Percentiles rank a stretch among this genome's conserved stretches.
Evolutionary conservation across 1,284 basidiomycete genomes (phyloP).

Genomic region (Omphalotus olearius): DNA sequence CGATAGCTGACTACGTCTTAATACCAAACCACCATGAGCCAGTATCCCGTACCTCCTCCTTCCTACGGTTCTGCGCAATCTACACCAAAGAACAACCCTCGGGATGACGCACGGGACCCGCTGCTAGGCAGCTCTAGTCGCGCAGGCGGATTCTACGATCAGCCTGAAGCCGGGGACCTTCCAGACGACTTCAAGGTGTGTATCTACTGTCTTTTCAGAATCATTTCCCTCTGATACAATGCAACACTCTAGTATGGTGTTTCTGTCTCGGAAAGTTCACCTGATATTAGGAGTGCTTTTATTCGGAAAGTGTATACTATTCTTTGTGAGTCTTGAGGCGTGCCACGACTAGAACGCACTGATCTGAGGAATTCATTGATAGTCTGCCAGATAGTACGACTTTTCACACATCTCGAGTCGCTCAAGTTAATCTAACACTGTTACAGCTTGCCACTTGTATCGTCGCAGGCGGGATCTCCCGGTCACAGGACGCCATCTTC

Average conservation of each 20-base stretch:
- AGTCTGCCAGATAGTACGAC: constrained; percentile 41
- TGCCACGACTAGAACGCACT: constrained; percentile 10
- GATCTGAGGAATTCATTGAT: constrained; percentile 10
- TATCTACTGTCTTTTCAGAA: constrained; percentile 2
- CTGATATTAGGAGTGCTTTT: constrained; percentile 70
- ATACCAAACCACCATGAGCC: constrained; percentile 31
- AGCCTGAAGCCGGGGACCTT: constrained; percentile 64
- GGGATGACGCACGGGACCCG: constrained; percentile 38
- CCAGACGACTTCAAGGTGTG: constrained; percentile 83
- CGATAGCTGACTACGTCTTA: too few relatives aligned
- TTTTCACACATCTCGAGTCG: background rate
- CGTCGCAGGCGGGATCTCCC: constrained; percentile 64
- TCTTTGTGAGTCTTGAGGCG: constrained; percentile 50
- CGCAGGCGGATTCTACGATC: constrained; percentile 53
- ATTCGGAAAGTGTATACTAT: constrained; percentile 81
- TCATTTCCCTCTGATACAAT: background rate
- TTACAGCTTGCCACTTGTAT: constrained; percentile 63
- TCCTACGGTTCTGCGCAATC: constrained; percentile 39
- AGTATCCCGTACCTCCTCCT: constrained; percentile 53
- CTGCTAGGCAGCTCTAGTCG: constrained; percentile 44
- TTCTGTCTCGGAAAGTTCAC: constrained; percentile 67
- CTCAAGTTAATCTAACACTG: background rate
- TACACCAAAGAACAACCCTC: constrained; percentile 18
- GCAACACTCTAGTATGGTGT: constrained; percentile 59
- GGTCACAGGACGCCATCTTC: constrained; percentile 45